Conservation (phyloP, 805 yeast genomes). For the Wickerhamiella nectarea region DNA sequence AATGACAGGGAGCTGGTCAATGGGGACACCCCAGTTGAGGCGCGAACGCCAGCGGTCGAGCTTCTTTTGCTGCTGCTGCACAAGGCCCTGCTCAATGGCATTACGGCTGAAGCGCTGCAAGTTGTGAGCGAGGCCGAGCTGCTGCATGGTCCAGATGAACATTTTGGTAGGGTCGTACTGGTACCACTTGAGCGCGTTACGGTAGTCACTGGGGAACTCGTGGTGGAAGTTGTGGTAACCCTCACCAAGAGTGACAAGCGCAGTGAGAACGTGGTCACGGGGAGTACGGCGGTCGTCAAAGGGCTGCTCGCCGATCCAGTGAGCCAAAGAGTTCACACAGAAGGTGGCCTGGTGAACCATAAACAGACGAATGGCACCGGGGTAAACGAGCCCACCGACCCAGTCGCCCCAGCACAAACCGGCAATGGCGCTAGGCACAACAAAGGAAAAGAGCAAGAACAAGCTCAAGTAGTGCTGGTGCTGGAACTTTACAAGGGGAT, state of each 20-base stretch:
- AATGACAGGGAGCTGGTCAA: slow-evolving; percentile 66
- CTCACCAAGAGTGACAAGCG: slow-evolving; percentile 70
- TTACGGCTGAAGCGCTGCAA: slow-evolving; percentile 43
- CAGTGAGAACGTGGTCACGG: slow-evolving; percentile 49
- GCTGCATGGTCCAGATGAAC: slow-evolving; percentile 40
- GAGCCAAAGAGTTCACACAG: slow-evolving; percentile 72
- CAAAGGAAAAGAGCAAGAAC: slow-evolving; percentile 37
- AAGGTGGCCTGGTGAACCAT: slow-evolving; percentile 69
- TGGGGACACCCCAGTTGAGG: slow-evolving; percentile 89
- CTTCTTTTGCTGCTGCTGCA: slow-evolving; percentile 71
- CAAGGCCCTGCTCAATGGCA: slow-evolving; percentile 53
- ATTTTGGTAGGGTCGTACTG: slow-evolving; percentile 83
- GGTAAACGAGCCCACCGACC: slow-evolving; percentile 63
- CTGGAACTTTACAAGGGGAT: slow-evolving; percentile 49
- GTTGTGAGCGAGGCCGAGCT: slow-evolving; percentile 45
- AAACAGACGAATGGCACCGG: slow-evolving; percentile 60
- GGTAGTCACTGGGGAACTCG: slow-evolving; percentile 83
- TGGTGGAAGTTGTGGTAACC: slow-evolving; percentile 90
- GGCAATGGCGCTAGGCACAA: slow-evolving; percentile 52
- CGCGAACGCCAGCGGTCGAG: slow-evolving; percentile 64
- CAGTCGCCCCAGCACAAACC: slow-evolving; percentile 62
- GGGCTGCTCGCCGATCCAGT: slow-evolving; percentile 59
- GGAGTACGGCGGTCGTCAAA: slow-evolving; percentile 64
- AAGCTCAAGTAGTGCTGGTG: slow-evolving; percentile 52
- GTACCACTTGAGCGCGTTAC: slow-evolving; percentile 58